phyloP scores from a whole-genome alignment of 768 basidiomycete genomes.

The Phylloporus sp. region DNA sequence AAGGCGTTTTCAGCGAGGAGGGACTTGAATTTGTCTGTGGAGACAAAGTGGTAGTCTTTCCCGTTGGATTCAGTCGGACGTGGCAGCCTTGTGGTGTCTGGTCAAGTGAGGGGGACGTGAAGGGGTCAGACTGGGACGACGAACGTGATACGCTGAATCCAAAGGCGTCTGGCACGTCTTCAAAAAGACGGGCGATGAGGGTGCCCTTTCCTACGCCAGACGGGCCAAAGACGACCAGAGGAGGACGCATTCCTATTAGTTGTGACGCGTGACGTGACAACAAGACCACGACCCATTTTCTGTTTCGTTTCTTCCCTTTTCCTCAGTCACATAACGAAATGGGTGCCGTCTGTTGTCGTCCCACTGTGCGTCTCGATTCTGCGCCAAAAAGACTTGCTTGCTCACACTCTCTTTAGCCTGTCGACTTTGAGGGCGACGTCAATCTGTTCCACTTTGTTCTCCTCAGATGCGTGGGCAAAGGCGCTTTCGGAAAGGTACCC shows the following conservation, averaged over 20 bases:
- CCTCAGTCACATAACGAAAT: conserved; percentile 25
- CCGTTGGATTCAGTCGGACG: conserved; percentile 80
- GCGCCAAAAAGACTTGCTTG: neutral
- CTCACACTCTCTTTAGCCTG: conserved; percentile 50
- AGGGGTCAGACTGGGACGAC: neutral
- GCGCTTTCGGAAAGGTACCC: conserved; percentile 93
- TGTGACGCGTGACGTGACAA: neutral
- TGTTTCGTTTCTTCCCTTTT: conserved; percentile 14
- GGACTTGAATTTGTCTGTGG: conserved; percentile 60
- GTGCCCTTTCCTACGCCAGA: conserved; percentile 96
- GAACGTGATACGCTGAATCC: conserved; percentile 91
- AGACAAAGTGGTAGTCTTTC: conserved; percentile 83
- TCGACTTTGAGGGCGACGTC: conserved; percentile 93
- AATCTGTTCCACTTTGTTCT: conserved; percentile 97
- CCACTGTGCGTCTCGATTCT: conserved; percentile 48
- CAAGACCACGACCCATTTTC: neutral
- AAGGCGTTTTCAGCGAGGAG: conserved; percentile 72
- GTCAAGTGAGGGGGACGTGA: neutral
- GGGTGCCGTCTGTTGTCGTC: conserved; percentile 85
- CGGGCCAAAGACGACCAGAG: conserved; percentile 85
- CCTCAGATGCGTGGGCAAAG: conserved; percentile 94
- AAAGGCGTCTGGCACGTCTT: conserved; percentile 76
- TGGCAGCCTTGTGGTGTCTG: conserved; percentile 87
- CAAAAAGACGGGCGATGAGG: conserved; percentile 75
- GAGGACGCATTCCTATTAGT: conserved; percentile 45